Evolutionary conservation across 2,329 filamentous ascomycete species (phyloP).

Genomic region (Arthrobotrys iridis): DNA sequence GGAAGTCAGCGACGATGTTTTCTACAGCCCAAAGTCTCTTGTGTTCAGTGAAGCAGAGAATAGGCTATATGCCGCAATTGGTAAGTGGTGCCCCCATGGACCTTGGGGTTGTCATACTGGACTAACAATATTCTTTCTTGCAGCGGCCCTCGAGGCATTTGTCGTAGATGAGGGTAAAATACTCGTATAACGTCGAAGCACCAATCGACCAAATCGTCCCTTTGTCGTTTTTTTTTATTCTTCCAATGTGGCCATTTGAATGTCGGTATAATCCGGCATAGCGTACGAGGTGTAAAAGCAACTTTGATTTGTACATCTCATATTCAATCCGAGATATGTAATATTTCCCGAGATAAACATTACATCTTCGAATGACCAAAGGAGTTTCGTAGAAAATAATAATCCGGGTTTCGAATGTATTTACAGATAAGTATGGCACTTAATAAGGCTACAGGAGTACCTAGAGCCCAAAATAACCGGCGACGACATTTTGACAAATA

Average conservation of each 20-base stretch:
- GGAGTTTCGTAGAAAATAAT: background rate
- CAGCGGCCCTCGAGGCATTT: conserved; percentile 81
- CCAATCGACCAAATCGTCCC: no score
- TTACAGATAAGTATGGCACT: background rate
- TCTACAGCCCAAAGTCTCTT: conserved; percentile 83
- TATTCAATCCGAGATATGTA: background rate
- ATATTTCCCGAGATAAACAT: background rate
- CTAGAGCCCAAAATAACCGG: no score
- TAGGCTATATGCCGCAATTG: conserved; percentile 85
- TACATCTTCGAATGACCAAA: background rate
- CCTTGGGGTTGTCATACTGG: background rate
- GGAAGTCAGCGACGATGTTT: conserved; percentile 93
- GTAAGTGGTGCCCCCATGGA: conserved; percentile 60
- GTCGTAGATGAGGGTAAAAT: conserved; percentile 94
- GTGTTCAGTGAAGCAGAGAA: conserved; percentile 97
- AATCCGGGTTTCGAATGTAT: no score
- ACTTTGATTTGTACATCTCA: background rate
- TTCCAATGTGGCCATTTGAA: background rate
- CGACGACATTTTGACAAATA: no score
- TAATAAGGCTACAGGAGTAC: no score
- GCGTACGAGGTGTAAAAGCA: background rate
- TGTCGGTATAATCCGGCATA: no score
- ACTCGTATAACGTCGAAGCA: background rate
- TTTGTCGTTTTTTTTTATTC: background rate
- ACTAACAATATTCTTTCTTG: background rate